Base-by-base conservation (phyloP, 2,329 filamentous ascomycete species). In the Claviceps sp. region DNA sequence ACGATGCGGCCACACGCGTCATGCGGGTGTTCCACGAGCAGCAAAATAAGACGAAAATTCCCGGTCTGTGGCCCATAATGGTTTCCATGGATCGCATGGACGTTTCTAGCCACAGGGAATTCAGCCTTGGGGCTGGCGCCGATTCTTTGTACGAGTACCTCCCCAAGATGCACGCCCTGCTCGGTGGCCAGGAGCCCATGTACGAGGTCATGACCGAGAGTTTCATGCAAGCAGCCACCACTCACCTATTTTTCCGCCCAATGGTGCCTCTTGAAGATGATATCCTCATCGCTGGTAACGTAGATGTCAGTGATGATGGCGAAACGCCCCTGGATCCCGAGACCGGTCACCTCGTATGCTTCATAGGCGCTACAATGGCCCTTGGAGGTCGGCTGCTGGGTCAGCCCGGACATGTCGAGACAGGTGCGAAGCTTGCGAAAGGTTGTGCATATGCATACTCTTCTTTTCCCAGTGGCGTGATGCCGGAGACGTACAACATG, bases 81-180 rank as follows among this genome's bases (percentile, higher is more conserved):
- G 66, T 88, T 9, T 81, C 83, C 59, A 79, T 61, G 75, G 72
- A 54, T 71, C 73, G 47, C 73, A 75, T 64, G 64, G 72, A 64
- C 62, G 70, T 70, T 50, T 52, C 50, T 54, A 49, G 40, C 38
- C 52, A 58, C 5, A 38, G 42, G 2, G 37, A 48, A 1, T 71
- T 70, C 47, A 68, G 66, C 0, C 59, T 71, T 4, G 70, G 68
- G 4, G 69, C 63, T 5, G 61, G 61, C 43, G 67, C 65, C n/a
- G 71, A 75, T 53, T 74, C 63, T 71, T 71, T 57, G 55, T 95
- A 93, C 68, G 88, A 95, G 68, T 95, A 95, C 61, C 77, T 95
- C 22, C 83, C 95, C 65, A 95, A 95, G 72, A 93, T 94, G 86
- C 93, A 83, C 59, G 57, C 61, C 47, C 69, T 86, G 2, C 72